phyloP scores from a whole-genome alignment of 805 yeast species.

The baker's yeast (Saccharomyces cerevisiae) region DNA sequence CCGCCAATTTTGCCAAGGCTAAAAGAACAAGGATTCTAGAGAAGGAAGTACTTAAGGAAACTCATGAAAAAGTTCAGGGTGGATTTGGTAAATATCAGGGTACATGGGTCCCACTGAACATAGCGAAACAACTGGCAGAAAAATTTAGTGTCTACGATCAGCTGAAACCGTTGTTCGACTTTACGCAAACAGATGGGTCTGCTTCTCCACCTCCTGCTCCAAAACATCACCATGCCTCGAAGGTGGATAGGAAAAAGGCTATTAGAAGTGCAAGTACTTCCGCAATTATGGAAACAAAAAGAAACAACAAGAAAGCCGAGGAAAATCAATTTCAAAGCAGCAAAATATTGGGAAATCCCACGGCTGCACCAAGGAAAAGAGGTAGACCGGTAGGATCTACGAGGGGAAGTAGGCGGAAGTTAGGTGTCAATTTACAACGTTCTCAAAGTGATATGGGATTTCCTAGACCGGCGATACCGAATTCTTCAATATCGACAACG shows the following conservation, averaged over 20 bases:
- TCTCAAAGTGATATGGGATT: constrained; percentile 26
- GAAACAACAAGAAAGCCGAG: constrained; percentile 39
- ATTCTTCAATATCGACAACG: constrained; percentile 17
- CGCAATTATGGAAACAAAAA: constrained; percentile 30
- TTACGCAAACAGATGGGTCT: constrained; percentile 41
- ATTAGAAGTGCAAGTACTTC: constrained; percentile 22
- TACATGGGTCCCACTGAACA: constrained; percentile 83
- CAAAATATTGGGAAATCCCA: constrained; percentile 7
- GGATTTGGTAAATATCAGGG: constrained; percentile 97
- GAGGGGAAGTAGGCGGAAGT: constrained; percentile 15
- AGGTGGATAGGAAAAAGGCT: constrained; percentile 30
- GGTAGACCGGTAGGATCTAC: constrained; percentile 28
- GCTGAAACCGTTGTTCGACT: constrained; percentile 62
- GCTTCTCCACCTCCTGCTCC: constrained; percentile 54
- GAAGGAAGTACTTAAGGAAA: constrained; percentile 78
- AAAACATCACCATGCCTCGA: constrained; percentile 57
- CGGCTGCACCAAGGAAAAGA: constrained; percentile 22
- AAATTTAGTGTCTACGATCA: constrained; percentile 55
- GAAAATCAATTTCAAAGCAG: constrained; percentile 1
- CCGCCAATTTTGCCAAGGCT: constrained; percentile 90
- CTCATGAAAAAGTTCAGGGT: constrained; percentile 91
- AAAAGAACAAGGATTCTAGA: constrained; percentile 87
- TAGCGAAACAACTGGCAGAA: constrained; percentile 60
- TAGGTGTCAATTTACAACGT: constrained; percentile 17
- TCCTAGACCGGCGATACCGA: constrained; percentile 22